These are phyloP conservation scores for Lasiodiplodia theobromae DNA, from an alignment of 2,329 filamentous ascomycete species.

Conservation along the genomic window DNA sequence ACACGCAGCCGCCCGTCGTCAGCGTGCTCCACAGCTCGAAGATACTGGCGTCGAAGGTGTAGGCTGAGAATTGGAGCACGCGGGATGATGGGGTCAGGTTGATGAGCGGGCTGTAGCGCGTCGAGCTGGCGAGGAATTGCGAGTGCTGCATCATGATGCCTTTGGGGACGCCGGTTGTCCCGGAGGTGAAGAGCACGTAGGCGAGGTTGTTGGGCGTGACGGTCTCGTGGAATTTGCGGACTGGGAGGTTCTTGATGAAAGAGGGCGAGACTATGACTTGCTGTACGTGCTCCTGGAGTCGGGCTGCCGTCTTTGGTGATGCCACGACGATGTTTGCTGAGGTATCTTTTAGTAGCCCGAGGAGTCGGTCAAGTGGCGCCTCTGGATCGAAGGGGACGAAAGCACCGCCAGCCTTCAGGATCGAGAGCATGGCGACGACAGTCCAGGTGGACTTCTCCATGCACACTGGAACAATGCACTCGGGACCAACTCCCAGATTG, in stretches of 20 bases:
- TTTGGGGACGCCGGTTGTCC: slow-evolving; percentile 34
- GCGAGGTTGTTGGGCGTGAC: background rate
- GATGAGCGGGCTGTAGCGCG: slow-evolving; percentile 42
- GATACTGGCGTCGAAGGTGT: slow-evolving; percentile 44
- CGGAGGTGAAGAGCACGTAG: slow-evolving; percentile 48
- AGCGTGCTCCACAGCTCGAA: slow-evolving; percentile 37
- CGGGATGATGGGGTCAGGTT: slow-evolving; percentile 39
- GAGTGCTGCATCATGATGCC: slow-evolving; percentile 36
- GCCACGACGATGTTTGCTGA: background rate
- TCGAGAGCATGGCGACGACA: slow-evolving; percentile 32
- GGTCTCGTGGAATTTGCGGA: background rate
- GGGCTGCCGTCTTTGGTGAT: slow-evolving; percentile 35
- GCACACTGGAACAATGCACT: slow-evolving; percentile 35
- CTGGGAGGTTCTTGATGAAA: background rate
- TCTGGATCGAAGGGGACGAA: slow-evolving; percentile 10
- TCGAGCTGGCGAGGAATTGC: slow-evolving; percentile 39
- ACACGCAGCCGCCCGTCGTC: slow-evolving; percentile 66
- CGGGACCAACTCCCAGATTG: slow-evolving; percentile 37
- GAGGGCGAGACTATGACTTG: background rate
- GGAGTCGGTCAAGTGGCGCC: slow-evolving; percentile 7
- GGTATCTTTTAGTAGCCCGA: background rate
- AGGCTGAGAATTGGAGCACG: slow-evolving; percentile 36
- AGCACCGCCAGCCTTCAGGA: slow-evolving; percentile 32
- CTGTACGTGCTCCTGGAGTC: slow-evolving; percentile 39
- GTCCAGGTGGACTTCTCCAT: slow-evolving; percentile 35